Conservation (phyloP, 1,284 basidiomycete species). For the Naganishia sp. region DNA sequence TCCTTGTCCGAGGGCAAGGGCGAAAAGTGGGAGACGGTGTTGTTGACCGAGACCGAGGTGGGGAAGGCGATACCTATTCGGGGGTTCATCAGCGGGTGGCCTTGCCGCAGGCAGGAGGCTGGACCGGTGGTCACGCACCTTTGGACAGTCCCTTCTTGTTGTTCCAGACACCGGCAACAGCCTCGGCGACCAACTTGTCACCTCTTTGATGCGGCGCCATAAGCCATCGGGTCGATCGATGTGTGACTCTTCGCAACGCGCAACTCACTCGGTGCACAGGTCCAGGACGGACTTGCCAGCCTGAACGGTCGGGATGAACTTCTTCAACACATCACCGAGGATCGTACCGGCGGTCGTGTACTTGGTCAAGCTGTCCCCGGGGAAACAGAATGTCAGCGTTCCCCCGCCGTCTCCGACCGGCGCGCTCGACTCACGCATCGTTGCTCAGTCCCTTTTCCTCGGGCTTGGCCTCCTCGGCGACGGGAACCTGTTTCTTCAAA, state of each 20-base stretch:
- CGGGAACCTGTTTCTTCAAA: conserved; percentile 44
- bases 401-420: not conserved
- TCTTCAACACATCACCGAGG: conserved; percentile 80
- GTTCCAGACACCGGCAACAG: conserved; percentile 29
- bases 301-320: conserved; percentile 71
- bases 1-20: conserved; percentile 60
- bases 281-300: conserved; percentile 84
- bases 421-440: conserved; percentile 47
- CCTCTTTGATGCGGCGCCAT: conserved; percentile 57
- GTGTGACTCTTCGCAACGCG: not conserved
- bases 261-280: conserved; percentile 70
- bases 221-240: not conserved
- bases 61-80: conserved; percentile 78
- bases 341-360: conserved; percentile 86
- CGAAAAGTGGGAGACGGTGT: conserved; percentile 61
- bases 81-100: not conserved
- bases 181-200: conserved; percentile 20
- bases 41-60: conserved; percentile 88
- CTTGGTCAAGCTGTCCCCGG: conserved; percentile 48
- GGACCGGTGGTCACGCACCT: conserved; percentile 59
- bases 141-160: conserved; percentile 61
- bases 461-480: conserved; percentile 41
- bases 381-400: not conserved
- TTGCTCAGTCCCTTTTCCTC: conserved; percentile 52
- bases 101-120: not conserved